phyloP scores from a whole-genome alignment of 495 filamentous ascomycete genomes.

The Aspergillus heteromorphus region DNA sequence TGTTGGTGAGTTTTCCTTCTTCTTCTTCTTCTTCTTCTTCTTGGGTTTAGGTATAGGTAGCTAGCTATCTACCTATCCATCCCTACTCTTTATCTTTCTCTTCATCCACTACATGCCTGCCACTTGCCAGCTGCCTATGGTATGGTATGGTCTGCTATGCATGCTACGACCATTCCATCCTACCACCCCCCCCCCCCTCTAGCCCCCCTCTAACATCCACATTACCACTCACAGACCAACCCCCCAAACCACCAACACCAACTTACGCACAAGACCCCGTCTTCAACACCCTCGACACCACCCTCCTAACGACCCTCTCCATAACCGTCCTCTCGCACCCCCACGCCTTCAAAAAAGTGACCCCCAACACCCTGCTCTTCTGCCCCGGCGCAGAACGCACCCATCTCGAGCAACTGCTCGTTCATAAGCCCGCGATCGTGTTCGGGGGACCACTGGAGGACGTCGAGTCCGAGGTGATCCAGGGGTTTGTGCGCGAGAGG shows the following conservation, averaged over 20 bases:
- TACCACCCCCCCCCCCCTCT: background rate
- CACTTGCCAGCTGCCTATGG: too few species aligned
- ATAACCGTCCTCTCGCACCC: conserved; percentile 55
- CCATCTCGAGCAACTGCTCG: conserved; percentile 33
- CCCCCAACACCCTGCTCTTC: conserved; percentile 53
- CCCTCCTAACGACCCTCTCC: conserved; percentile 48
- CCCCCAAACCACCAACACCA: conserved; percentile 10
- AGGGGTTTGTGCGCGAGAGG: conserved; percentile 16
- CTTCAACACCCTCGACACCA: conserved; percentile 57
- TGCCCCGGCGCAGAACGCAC: conserved; percentile 46
- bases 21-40: background rate
- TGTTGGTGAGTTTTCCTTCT: conserved; percentile 12
- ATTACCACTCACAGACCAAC: background rate
- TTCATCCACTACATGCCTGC: too few species aligned
- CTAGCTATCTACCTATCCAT: background rate
- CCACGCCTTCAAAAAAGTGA: conserved; percentile 49
- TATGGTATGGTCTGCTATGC: too few species aligned
- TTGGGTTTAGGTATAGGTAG: too few species aligned
- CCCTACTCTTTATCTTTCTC: too few species aligned
- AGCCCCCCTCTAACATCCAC: background rate
- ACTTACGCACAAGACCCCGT: conserved; percentile 65
- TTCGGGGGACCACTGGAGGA: conserved; percentile 36
- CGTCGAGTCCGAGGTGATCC: conserved; percentile 23
- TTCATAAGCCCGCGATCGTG: conserved; percentile 23
- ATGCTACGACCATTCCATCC: too few species aligned